Percentiles rank a stretch among this genome's conserved stretches.
These are phyloP conservation scores for Cryptosporidium parvum DNA, from an alignment of 169 alveolate species.

Conservation along the genomic window DNA sequence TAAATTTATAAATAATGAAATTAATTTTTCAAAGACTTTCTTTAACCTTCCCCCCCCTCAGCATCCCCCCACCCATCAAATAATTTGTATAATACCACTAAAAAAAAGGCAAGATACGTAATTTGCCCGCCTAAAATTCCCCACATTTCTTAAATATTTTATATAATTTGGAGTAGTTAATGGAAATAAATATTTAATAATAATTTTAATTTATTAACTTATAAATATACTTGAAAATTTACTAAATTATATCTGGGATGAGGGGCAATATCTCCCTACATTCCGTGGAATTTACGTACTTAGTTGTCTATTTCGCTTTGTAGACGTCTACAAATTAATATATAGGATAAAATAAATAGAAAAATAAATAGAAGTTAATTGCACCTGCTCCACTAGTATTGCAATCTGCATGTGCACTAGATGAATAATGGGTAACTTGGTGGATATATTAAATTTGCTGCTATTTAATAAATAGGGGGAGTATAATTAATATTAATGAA, in stretches of 20 bases:
- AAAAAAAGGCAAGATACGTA: not conserved
- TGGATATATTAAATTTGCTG: conserved; percentile 49
- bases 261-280: conserved; percentile 74
- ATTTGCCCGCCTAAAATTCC: conserved; percentile 31
- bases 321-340: conserved; percentile 59
- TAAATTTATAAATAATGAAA: no score
- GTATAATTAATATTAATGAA: conserved; percentile 4
- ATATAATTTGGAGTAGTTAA: not conserved
- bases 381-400: conserved; percentile 75
- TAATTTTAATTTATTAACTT: not conserved
- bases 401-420: conserved; percentile 77
- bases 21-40: not conserved
- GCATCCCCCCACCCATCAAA: not conserved
- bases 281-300: conserved; percentile 50
- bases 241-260: not conserved
- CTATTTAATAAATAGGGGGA: conserved; percentile 42
- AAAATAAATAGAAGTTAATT: conserved; percentile 11
- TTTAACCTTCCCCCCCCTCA: not conserved
- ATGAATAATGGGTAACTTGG: conserved; percentile 74
- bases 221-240: not conserved
- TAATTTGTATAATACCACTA: not conserved
- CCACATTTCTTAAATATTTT: conserved; percentile 22
- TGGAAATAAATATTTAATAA: not conserved
- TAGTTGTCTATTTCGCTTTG: conserved; percentile 56
- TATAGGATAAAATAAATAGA: conserved; percentile 5